Base-by-base conservation (phyloP, 164 flowering plant genomes). In the Santalum album region DNA sequence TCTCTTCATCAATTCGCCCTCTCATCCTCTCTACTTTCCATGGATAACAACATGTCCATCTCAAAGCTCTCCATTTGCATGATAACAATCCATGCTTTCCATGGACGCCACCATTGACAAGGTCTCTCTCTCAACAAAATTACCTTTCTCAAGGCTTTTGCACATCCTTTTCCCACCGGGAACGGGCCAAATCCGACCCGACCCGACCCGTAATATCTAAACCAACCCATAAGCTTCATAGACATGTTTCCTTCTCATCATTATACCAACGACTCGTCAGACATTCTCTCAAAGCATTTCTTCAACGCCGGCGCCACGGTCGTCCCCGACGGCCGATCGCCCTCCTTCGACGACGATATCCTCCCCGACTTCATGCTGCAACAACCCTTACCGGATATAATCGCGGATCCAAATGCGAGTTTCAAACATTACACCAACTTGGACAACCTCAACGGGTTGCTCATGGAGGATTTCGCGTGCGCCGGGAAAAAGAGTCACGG, bases 91-190 rank as follows among this genome's bases (percentile, higher is more conserved):
- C 25, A 51, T 39, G 42, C 24, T 32, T 39, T 38, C 18, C 56
- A 29, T 29, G 35, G 6, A 4, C 35, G 23, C 22, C 15, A 35
- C 52, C 36, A 26, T 34, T 29, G 18, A 24, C 63, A 65, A 50
- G 53, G 64, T 56, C 11, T 34, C 49, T 54, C 16, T 49, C 65
- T n/a, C n/a, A n/a, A n/a, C n/a, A n/a, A n/a, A n/a, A n/a, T n/a
- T n/a, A n/a, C n/a, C n/a, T n/a, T n/a, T n/a, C n/a, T n/a, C n/a
- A n/a, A n/a, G n/a, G n/a, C n/a, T n/a, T n/a, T n/a, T n/a, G n/a
- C n/a, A n/a, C n/a, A n/a, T n/a, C n/a, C n/a, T n/a, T n/a, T n/a
- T n/a, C n/a, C n/a, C n/a, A n/a, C n/a, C n/a, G n/a, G n/a, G n/a
- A n/a, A n/a, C n/a, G n/a, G n/a, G 34, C 34, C 4, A 29, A 4